phyloP scores from a whole-genome alignment of 2,329 filamentous ascomycete genomes.

The Chrysoporthe deuterocubensis region DNA sequence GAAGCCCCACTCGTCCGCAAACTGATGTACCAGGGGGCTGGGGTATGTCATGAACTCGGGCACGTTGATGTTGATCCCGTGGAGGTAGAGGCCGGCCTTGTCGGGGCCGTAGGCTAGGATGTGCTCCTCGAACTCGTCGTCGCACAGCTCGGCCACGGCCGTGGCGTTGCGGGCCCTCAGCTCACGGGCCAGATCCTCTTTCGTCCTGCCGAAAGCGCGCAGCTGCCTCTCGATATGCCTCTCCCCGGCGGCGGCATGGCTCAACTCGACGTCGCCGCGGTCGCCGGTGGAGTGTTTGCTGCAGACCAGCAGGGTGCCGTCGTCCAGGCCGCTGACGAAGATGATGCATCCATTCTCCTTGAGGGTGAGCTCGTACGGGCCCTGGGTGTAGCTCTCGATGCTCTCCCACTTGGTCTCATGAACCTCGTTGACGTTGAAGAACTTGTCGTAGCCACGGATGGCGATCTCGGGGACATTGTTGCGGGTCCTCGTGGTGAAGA shows the following conservation, averaged over 20 bases:
- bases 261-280: slow-evolving; percentile 71
- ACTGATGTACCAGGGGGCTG: slow-evolving; percentile 79
- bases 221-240: slow-evolving; percentile 81
- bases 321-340: slow-evolving; percentile 89
- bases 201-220: slow-evolving; percentile 74
- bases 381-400: slow-evolving; percentile 74
- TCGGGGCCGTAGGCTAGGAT: slow-evolving; percentile 86
- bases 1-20: slow-evolving; percentile 93
- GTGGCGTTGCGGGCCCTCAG: slow-evolving; percentile 85
- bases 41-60: slow-evolving; percentile 89
- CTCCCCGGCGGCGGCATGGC: slow-evolving; percentile 86
- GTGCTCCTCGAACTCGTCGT: slow-evolving; percentile 96
- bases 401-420: slow-evolving; percentile 80
- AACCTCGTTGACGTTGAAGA: slow-evolving; percentile 93
- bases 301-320: slow-evolving; percentile 90
- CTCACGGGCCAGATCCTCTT: slow-evolving; percentile 75
- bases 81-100: slow-evolving; percentile 87
- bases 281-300: slow-evolving; percentile 96
- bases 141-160: slow-evolving; percentile 93
- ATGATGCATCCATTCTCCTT: slow-evolving; percentile 99
- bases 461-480: slow-evolving; percentile 75
- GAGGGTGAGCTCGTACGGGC: slow-evolving; percentile 92
- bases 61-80: slow-evolving; percentile 95
- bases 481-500: slow-evolving; percentile 81
- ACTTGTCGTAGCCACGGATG: slow-evolving; percentile 95